Evolutionary conservation across 2,329 filamentous ascomycete species (phyloP), one percentile per base, ranked within the genome.

Genomic region (Ophiostoma sp.): DNA sequence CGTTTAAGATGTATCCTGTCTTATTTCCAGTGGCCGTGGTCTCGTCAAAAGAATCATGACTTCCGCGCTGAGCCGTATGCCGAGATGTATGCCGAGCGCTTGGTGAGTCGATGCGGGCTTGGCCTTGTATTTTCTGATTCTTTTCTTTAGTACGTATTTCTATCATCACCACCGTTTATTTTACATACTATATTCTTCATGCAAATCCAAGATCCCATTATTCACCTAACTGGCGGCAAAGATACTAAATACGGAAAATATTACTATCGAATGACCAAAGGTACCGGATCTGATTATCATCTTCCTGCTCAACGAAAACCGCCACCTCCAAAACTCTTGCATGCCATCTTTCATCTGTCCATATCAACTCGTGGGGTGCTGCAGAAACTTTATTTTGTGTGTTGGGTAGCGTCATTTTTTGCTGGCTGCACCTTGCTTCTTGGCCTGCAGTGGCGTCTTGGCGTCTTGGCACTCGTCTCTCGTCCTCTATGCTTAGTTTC

Each of bases 401-500:
- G 45, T 55, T 44, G n/a, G 38, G 55, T 66, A 60, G 58, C 41
- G 40, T 47, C 18, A 65, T 49, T 44, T 44, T 41, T 67, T 55
- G 4, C 45, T 44, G 38, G 38, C 18, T 65, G 66, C 55, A 66
- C 55, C 64, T 47, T 27, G 27, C 41, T 36, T 27, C 49, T 55
- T 55, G 49, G 49, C 49, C 27, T 55, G 49, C 49, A 55, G 49
- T 9, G 4, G 9, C 9, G 49, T 27, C 49, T 55, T 70, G 66
- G 69, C 45, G 49, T 18, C 47, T 67, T 64, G 66, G 62, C 42
- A 67, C 40, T 36, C 38, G n/a, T 55, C 11, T 55, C 49, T 55
- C 14, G 27, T 55, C 14, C 14, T n/a, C 45, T 49, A n/a, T n/a
- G n/a, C n/a, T n/a, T n/a, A 4, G n/a, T 12, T 27, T 27, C 9